Base-by-base conservation (phyloP, 2,329 filamentous ascomycete species). In the Ophiostoma piceae region DNA sequence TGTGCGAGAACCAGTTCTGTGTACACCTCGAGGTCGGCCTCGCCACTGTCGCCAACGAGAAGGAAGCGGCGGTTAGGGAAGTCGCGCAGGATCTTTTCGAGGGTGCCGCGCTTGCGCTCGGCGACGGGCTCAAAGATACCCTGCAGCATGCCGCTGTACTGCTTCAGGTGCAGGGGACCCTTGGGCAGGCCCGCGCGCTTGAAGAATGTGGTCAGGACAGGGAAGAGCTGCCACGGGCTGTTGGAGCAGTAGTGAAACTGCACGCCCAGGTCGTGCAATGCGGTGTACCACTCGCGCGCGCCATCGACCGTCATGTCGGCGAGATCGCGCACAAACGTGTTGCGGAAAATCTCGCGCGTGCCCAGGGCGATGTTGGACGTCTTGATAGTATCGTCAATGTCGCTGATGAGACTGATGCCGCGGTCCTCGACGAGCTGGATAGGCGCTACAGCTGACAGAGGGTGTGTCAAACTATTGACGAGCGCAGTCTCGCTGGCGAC, bases 191-290 rank as follows among this genome's bases (percentile, higher is more conserved):
- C 91, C 7, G 91, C 91, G 57, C 90, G 80, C 73, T 89, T 88
- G 78, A 98, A 96, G 77, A 91, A 99, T 68, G 87, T 92, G 5
- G 92, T 90, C 12, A 99, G 82, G 2, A 98, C 88, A 0, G 95
- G 95, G 75, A 92, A 99, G 7, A 99, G 84, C 78, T 99, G 96
- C 96, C 96, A 99, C 0, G 95, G 95, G 67, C 94, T 96, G 79
- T 99, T 99, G n/a, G 95, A 99, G 73, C 97, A 96, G 78, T 99
- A 99, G 77, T 99, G 96, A 68, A 99, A 85, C 75, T 89, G 87
- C 32, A 98, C 94, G 22, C 94, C 93, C 81, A 94, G 87, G 26
- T 88, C 83, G 54, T 90, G 85, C 80, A 99, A 84, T 26, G 84
- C 84, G 47, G 83, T 87, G 77, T 98, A 99, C 94, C 95, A 98